phyloP scores from a whole-genome alignment of 73 alveolate species.

The Paraurostyla sp. region DNA sequence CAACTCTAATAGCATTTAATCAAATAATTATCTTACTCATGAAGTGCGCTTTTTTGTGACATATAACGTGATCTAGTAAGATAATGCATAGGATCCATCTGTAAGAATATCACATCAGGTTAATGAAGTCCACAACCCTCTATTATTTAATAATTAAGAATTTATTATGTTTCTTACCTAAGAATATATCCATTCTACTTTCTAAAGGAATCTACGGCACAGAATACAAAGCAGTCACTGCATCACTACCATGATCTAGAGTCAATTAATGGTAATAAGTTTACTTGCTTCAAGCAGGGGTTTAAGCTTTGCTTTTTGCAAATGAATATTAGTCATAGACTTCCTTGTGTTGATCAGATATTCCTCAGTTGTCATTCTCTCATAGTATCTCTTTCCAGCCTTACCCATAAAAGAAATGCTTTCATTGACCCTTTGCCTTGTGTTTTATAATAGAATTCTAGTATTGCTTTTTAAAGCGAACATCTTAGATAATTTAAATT shows the following conservation, averaged over 20 bases:
- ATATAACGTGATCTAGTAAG: slow-evolving; percentile 72
- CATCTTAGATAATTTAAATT: no score
- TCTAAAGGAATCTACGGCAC: slow-evolving; percentile 73
- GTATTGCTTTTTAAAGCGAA: no score
- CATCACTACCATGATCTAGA: slow-evolving; percentile 62
- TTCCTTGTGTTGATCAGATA: slow-evolving; percentile 62
- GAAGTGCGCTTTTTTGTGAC: slow-evolving; percentile 80
- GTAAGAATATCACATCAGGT: slow-evolving; percentile 79
- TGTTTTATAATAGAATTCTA: no score
- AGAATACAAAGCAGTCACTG: slow-evolving; percentile 48
- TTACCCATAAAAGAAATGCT: not conserved
- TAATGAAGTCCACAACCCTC: slow-evolving; percentile 42
- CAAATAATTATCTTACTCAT: slow-evolving; percentile 34
- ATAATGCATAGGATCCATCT: slow-evolving; percentile 83
- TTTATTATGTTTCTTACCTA: not conserved
- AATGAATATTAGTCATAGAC: not conserved
- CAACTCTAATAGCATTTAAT: slow-evolving; percentile 35
- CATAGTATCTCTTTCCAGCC: slow-evolving; percentile 47
- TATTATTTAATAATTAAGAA: not conserved
- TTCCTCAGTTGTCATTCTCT: slow-evolving; percentile 66
- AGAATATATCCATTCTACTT: not conserved
- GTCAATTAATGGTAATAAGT: not conserved
- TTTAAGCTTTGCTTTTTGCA: slow-evolving; percentile 12
- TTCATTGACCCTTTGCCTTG: not conserved
- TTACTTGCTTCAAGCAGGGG: slow-evolving; percentile 61